Evolutionary conservation across 768 basidiomycete species (phyloP), one percentile per base, ranked within the genome.

Genomic region (Polyporus arcularius): DNA sequence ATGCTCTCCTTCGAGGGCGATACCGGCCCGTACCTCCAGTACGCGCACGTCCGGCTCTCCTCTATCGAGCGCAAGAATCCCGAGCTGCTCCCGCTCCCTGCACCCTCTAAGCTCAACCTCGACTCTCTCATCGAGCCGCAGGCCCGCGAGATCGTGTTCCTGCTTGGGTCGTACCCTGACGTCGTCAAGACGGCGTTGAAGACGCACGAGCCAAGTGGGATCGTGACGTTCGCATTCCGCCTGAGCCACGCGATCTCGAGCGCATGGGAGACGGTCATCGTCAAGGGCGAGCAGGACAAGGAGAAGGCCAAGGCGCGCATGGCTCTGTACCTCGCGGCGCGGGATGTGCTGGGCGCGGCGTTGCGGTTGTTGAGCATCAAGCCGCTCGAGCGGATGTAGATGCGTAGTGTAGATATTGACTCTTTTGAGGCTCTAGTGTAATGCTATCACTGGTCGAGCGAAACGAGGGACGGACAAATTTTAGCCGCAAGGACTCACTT

Each of bases 1-100:
- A 96, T 97, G 92, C 84, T 89, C 52, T 94, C 93, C 38, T 97
- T 96, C 73, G 94, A 97, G 73, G 96, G 96, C 46, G 96, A 98
- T 75, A 96, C 94, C 0, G 94, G 93, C 1, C 93, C 94, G 0
- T 98, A 97, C 78, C 85, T 98, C 30, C 96, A 98, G 79, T 98
- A 98, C 73, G 93, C 94, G 0, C 96, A 97, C 76, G 95, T 95
- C 67, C 92, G 96, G 18, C 80, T 98, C 32, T 84, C 89, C 8
- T 97, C 95, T 1, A 89, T 98, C 71, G 86, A 86, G 66, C 92
- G 95, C 58, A 96, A 96, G 75, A 95, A 96, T 75, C 92, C 93
- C 2, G 83, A 91, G 60, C 86, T 96, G 32, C 76, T 92, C 42
- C 88, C 94, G 18, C 85, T 93, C 10, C 90, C 91, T 0, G 73